Base-by-base conservation (phyloP, 1,284 basidiomycete genomes). In the Malassezia globosa region DNA sequence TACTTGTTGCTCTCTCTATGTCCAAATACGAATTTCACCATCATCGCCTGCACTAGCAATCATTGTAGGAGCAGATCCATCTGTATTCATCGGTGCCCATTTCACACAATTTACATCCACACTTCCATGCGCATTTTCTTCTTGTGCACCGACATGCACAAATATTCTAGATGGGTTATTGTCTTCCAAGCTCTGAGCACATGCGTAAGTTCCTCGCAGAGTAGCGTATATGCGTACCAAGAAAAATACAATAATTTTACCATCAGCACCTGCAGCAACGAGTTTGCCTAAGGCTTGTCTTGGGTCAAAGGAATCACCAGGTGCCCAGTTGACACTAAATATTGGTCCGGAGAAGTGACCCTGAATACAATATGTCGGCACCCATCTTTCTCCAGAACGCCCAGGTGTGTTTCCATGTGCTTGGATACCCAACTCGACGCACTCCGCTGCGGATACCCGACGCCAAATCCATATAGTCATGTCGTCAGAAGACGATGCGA, bases 41-140 rank as follows among this genome's bases (percentile, higher is more conserved):
- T 89, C 87, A 58, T 90, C 87, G 1, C 83, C 86, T 0, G 82
- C 78, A 5, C 81, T 85, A 0, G 83, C 84, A 4, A 89, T 74
- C 21, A 35, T 40, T 35, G 34, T 51, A 35, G 37, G 46, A 29
- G 35, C 41, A 8, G 60, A 51, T 38, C 38, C 7, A 39, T 52
- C 24, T 34, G 51, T 33, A 26, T 55, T 54, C 13, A 63, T 51
- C 1, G 63, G 66, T 35, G 84, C 86, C 85, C 85, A 90, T 1
- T 77, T 75, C 11, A 87, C 77, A 29, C 79, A 76, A 68, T 90
- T 89, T 34, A 87, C 77, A 63, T 90, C 87, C 57, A 79, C 76
- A 1, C 83, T 79, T 4, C 77, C 83, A 59, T 90, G 87, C 0
- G 83, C 75, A 6, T 76, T 68, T 7, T 83, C 54, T 35, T 60